These are phyloP conservation scores for Kwoniella sp. DNA, from an alignment of 768 basidiomycete species.

Conservation along the genomic window DNA sequence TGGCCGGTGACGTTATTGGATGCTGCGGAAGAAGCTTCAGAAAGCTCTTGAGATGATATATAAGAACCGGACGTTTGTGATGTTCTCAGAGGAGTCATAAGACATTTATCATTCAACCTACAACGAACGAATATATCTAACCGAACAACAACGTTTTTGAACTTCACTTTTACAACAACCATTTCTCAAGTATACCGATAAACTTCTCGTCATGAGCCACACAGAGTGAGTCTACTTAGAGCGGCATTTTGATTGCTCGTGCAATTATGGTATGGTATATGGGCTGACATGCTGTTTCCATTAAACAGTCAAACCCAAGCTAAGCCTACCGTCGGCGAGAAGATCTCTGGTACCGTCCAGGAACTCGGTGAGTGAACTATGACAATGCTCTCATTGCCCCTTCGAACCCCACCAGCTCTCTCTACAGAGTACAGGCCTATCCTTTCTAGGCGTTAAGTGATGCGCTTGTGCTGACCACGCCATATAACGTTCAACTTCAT, in stretches of 20 bases:
- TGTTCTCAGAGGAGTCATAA: neutral
- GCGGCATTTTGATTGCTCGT: neutral
- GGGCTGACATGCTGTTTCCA: neutral
- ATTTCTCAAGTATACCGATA: neutral
- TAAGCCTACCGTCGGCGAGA: constrained; percentile 21
- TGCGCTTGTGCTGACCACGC: neutral
- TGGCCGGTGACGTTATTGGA: neutral
- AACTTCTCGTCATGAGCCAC: neutral
- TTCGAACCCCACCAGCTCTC: neutral
- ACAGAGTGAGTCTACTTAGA: neutral
- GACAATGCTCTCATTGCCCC: too few species aligned
- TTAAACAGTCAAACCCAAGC: neutral
- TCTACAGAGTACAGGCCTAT: neutral
- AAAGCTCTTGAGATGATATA: neutral
- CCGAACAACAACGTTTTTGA: too few species aligned
- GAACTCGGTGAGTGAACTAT: constrained; percentile 9
- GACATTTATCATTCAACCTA: neutral
- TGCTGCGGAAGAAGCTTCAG: neutral
- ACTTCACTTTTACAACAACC: neutral
- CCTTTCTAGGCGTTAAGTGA: neutral
- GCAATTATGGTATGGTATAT: neutral
- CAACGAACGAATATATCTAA: too few species aligned
- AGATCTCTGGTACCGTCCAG: constrained; percentile 15
- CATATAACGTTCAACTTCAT: neutral
- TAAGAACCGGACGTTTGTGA: neutral